Percentiles rank a stretch among this genome's conserved stretches.
Evolutionary conservation across 83 land plant species (phyloP).

Genomic region (Picea mariana): DNA sequence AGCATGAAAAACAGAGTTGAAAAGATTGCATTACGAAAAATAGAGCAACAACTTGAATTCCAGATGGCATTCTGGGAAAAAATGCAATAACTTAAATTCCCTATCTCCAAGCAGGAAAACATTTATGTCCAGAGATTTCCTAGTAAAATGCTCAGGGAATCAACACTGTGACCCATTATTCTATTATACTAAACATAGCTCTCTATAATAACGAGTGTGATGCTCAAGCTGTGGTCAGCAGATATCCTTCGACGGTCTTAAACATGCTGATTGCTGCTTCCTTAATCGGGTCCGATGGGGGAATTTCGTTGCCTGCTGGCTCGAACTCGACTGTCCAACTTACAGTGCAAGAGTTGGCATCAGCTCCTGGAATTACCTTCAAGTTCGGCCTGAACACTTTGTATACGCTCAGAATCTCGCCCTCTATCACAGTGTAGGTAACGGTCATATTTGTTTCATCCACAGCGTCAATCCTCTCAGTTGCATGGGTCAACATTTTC

Average conservation of each 20-base stretch:
- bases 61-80: no score
- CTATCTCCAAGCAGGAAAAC: no score
- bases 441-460: constrained; percentile 48
- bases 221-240: no score
- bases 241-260: constrained; percentile 36
- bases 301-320: constrained; percentile 39
- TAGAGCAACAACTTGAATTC: no score
- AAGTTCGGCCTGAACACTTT: constrained; percentile 43
- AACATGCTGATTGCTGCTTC: constrained; percentile 45
- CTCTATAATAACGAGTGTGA: no score
- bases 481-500: constrained; percentile 27
- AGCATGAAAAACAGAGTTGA: no score
- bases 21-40: no score
- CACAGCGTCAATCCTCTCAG: constrained; percentile 52
- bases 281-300: constrained; percentile 33
- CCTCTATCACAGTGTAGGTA: constrained; percentile 48
- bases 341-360: constrained; percentile 30
- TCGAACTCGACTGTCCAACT: constrained; percentile 59
- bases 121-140: no score
- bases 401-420: constrained; percentile 49
- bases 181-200: no score
- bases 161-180: no score
- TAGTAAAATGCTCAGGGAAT: no score
- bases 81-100: no score
- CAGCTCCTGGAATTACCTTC: constrained; percentile 28